A percentile compares a stretch with the other conserved stretches of the same genome.
phyloP scores from a whole-genome alignment of 768 basidiomycete genomes.

The Leccinum boreale region DNA sequence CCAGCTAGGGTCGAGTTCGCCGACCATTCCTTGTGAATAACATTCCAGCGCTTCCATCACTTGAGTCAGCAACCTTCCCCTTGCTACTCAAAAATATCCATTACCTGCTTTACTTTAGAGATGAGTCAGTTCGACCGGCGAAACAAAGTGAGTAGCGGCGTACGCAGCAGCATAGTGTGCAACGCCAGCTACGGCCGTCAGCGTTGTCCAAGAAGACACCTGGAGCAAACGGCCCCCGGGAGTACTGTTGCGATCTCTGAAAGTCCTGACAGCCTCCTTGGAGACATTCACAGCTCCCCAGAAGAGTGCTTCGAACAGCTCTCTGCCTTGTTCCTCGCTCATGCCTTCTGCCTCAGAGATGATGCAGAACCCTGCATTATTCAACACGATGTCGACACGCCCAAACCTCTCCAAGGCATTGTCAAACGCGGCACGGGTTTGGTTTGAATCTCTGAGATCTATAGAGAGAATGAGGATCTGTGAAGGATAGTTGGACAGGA shows the following conservation, averaged over 20 bases:
- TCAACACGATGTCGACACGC: constrained; percentile 43
- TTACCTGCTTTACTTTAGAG: constrained; percentile 26
- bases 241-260: constrained; percentile 40
- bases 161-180: constrained; percentile 27
- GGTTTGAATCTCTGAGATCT: constrained; percentile 35
- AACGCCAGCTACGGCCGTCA: constrained; percentile 18
- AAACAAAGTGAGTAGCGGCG: constrained; percentile 4
- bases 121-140: not conserved
- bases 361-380: constrained; percentile 37
- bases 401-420: constrained; percentile 36
- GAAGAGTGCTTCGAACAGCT: constrained; percentile 38
- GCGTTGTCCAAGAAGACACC: constrained; percentile 28
- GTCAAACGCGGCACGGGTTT: constrained; percentile 36
- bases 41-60: constrained; percentile 36
- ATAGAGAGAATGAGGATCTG: constrained; percentile 37
- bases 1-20: constrained; percentile 45
- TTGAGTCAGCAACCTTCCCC: not conserved
- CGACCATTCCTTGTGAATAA: constrained; percentile 35
- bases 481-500: constrained; percentile 25
- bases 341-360: constrained; percentile 38
- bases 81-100: not conserved
- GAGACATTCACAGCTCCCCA: constrained; percentile 36
- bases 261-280: constrained; percentile 31
- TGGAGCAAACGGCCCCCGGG: constrained; percentile 39
- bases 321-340: constrained; percentile 31